These are phyloP conservation scores for Fraxinus ornus DNA, from an alignment of 305 asterid genomes.

Conservation along the genomic window DNA sequence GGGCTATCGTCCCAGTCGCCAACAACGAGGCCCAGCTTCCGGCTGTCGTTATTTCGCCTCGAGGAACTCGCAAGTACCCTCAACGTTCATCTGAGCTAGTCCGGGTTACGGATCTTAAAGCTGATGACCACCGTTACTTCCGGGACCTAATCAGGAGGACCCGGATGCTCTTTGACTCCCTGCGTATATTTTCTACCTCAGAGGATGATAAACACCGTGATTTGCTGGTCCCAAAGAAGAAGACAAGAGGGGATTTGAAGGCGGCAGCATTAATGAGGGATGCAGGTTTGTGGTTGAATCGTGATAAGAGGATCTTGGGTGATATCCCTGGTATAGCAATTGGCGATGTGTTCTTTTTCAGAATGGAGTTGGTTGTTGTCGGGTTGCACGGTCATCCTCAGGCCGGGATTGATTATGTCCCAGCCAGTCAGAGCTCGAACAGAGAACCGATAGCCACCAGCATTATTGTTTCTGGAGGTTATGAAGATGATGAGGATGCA, in stretches of 20 bases:
- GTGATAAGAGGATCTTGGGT: constrained; percentile 83
- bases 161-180: constrained; percentile 67
- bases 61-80: constrained; percentile 31
- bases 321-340: constrained; percentile 65
- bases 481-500: constrained; percentile 80
- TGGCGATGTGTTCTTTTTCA: constrained; percentile 78
- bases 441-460: constrained; percentile 96
- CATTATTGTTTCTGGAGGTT: constrained; percentile 85
- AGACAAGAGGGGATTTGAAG: constrained; percentile 60
- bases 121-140: constrained; percentile 50
- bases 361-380: constrained; percentile 81
- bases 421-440: constrained; percentile 67
- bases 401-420: constrained; percentile 85
- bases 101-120: constrained; percentile 57
- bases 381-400: constrained; percentile 93
- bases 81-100: constrained; percentile 72
- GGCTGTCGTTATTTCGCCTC: constrained; percentile 29
- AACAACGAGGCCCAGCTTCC: constrained; percentile 34
- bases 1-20: constrained; percentile 48
- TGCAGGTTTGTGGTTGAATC: constrained; percentile 66
- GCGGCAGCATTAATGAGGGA: constrained; percentile 68
- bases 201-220: constrained; percentile 47
- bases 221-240: constrained; percentile 25
- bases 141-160: constrained; percentile 51
- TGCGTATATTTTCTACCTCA: constrained; percentile 47